These are phyloP conservation scores for Vicia faba DNA, from an alignment of 306 rosid species.

Conservation along the genomic window DNA sequence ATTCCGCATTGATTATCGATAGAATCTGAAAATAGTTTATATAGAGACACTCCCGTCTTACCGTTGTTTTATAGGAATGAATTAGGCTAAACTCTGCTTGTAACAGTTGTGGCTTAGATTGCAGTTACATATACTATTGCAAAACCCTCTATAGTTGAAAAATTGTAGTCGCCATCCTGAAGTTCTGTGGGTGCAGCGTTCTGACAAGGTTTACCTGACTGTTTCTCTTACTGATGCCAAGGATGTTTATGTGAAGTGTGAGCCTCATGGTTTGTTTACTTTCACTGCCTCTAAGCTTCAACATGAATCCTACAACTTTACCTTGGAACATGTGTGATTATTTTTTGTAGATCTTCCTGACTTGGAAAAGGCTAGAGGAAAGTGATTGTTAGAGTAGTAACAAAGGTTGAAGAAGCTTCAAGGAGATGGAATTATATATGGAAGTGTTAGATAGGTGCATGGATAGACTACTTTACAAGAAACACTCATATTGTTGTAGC, in stretches of 20 bases:
- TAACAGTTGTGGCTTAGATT: background rate
- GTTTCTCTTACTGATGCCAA: conserved; percentile 86
- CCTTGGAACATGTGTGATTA: conserved; percentile 49
- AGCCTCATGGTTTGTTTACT: conserved; percentile 71
- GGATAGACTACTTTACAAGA: no score
- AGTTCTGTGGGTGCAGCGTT: conserved; percentile 95
- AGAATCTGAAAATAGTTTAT: no score
- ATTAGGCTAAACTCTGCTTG: no score
- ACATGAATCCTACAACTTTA: conserved; percentile 63
- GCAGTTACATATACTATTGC: background rate
- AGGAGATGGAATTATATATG: conserved; percentile 30
- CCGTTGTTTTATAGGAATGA: no score
- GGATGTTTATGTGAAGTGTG: conserved; percentile 70
- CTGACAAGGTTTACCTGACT: conserved; percentile 78
- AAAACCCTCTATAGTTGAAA: background rate
- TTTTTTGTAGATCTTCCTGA: conserved; percentile 84
- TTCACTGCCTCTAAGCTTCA: conserved; percentile 78
- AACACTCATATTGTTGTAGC: conserved; percentile 21
- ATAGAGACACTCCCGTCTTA: no score
- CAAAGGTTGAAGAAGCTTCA: conserved; percentile 25
- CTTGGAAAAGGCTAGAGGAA: conserved; percentile 82
- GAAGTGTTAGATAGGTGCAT: conserved; percentile 34
- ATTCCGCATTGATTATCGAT: no score
- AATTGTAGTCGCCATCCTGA: conserved; percentile 79
- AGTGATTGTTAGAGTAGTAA: conserved; percentile 30